These are phyloP conservation scores for Circinella umbellata DNA, from an alignment of 371 early-diverging fungal species.

Conservation along the genomic window DNA sequence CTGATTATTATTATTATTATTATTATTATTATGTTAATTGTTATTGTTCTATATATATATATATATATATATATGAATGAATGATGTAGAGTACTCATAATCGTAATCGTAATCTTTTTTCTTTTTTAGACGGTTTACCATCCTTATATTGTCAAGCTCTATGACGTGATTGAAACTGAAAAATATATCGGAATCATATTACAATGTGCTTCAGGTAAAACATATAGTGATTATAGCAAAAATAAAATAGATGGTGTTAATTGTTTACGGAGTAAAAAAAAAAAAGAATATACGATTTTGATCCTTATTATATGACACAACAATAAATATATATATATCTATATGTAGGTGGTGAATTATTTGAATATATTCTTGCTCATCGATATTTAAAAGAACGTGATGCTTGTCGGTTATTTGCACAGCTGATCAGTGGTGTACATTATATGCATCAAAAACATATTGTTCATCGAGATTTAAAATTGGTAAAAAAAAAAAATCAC, in stretches of 20 bases:
- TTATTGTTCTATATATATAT: too few relatives aligned
- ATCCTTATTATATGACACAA: too few relatives aligned
- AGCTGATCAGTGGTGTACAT: conserved; percentile 90
- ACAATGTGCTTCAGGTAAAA: conserved; percentile 90
- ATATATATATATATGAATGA: too few relatives aligned
- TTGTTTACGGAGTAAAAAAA: not conserved
- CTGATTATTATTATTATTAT: too few relatives aligned
- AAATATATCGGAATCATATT: conserved; percentile 95
- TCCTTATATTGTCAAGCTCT: conserved; percentile 90
- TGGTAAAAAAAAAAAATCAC: conserved; percentile 29
- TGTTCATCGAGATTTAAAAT: conserved; percentile 96
- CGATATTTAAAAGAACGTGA: conserved; percentile 92
- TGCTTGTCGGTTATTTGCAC: conserved; percentile 92
- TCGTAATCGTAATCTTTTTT: not conserved
- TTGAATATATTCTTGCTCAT: conserved; percentile 95
- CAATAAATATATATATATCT: not conserved
- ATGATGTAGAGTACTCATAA: too few relatives aligned
- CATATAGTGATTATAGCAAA: conserved; percentile 7
- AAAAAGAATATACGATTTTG: not conserved
- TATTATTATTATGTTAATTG: too few relatives aligned
- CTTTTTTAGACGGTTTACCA: conserved; percentile 77
- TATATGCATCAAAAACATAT: conserved; percentile 90
- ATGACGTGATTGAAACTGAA: conserved; percentile 96
- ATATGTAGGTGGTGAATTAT: conserved; percentile 85
- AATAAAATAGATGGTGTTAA: too few relatives aligned